Conservation (phyloP, 2,329 filamentous ascomycete genomes). For the Emericellopsis atlantica region DNA sequence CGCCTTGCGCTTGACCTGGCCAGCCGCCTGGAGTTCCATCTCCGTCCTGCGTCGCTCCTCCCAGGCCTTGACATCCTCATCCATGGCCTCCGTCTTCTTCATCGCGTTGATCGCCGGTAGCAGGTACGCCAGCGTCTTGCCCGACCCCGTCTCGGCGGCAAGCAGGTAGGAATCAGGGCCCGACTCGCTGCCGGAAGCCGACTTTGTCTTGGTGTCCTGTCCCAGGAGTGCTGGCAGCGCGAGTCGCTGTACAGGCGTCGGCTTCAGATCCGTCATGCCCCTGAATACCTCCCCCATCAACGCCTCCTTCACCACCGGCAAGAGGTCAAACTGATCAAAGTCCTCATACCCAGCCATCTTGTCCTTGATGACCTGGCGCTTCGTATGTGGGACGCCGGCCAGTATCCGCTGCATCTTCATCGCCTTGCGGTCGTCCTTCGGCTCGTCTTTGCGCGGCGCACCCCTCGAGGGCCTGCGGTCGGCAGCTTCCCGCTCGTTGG, state of each 20-base stretch:
- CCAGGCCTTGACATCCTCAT: slow-evolving; percentile 45
- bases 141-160: slow-evolving; percentile 91
- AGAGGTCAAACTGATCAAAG: slow-evolving; percentile 70
- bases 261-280: slow-evolving; percentile 60
- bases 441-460: slow-evolving; percentile 21
- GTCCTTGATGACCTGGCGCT: slow-evolving; percentile 38
- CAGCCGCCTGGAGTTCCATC: slow-evolving; percentile 39
- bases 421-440: slow-evolving; percentile 46
- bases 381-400: slow-evolving; percentile 62
- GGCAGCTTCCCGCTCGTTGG: slow-evolving; percentile 7
- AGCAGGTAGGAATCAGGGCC: slow-evolving; percentile 53
- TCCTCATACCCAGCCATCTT: slow-evolving; percentile 55
- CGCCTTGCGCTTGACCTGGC: slow-evolving; percentile 44
- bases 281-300: slow-evolving; percentile 62
- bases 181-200: slow-evolving; percentile 7
- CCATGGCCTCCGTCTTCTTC: slow-evolving; percentile 59
- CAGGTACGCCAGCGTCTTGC: slow-evolving; percentile 90
- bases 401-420: slow-evolving; percentile 88
- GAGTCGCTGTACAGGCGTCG: slow-evolving; percentile 80
- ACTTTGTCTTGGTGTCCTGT: slow-evolving; percentile 17
- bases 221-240: slow-evolving; percentile 74
- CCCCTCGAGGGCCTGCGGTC: slow-evolving; percentile 8
- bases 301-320: slow-evolving; percentile 59
- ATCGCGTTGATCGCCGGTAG: slow-evolving; percentile 74
- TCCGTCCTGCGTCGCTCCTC: slow-evolving; percentile 41